These are phyloP conservation scores for Chlamydomonas incerta DNA, from an alignment of 139 green algal genomes.

Conservation along the genomic window DNA sequence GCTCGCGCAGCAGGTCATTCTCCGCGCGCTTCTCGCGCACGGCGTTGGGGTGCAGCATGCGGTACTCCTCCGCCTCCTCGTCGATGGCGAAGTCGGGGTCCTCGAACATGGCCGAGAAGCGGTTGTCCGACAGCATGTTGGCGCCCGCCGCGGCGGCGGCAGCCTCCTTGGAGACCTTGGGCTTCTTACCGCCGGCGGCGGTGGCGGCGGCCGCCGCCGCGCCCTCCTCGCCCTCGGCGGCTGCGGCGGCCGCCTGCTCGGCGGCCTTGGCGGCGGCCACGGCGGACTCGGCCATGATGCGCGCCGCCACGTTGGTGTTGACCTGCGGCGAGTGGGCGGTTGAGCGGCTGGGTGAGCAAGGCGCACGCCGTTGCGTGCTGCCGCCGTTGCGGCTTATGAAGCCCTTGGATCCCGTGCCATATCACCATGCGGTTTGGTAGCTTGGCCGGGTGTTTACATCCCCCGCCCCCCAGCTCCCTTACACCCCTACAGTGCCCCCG, in stretches of 20 bases:
- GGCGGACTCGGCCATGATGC: slow-evolving; percentile 67
- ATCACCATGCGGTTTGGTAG: no score
- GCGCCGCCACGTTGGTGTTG: slow-evolving; percentile 78
- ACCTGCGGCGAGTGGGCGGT: slow-evolving; percentile 67
- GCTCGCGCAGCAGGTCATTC: slow-evolving; percentile 70
- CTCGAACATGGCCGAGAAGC: slow-evolving; percentile 87
- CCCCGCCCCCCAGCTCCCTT: not conserved
- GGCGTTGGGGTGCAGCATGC: slow-evolving; percentile 90
- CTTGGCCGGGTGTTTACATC: no score
- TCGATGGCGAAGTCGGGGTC: slow-evolving; percentile 89
- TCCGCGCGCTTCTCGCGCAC: slow-evolving; percentile 27
- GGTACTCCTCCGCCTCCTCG: slow-evolving; percentile 84
- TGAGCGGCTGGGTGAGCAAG: not conserved
- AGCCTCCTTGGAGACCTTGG: slow-evolving; percentile 42
- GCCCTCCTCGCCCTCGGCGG: slow-evolving; percentile 10
- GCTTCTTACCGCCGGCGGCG: slow-evolving; percentile 3
- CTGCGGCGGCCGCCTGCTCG: not conserved
- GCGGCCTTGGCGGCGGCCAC: slow-evolving; percentile 1
- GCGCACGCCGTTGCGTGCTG: no score
- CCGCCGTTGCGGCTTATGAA: no score
- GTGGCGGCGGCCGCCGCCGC: slow-evolving; percentile 32
- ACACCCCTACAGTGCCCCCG: no score
- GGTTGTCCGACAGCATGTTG: slow-evolving; percentile 71
- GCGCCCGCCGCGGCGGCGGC: slow-evolving; percentile 19
- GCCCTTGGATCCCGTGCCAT: no score